Evolutionary conservation across 352 stramenopile genomes (phyloP).

Genomic region (Pythium phragmiticola): DNA sequence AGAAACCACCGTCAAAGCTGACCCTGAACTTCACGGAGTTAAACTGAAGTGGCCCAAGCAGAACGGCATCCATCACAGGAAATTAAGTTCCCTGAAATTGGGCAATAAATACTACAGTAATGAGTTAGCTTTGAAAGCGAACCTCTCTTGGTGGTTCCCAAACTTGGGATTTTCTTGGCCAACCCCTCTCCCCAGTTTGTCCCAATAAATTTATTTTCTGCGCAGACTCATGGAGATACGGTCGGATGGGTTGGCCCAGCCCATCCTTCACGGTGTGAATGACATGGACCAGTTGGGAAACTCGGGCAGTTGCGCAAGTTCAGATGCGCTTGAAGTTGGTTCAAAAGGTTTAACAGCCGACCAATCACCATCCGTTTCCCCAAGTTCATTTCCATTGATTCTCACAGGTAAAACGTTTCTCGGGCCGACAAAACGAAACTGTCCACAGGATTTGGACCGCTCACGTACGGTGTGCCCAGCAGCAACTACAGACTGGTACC

Average conservation of each 20-base stretch:
- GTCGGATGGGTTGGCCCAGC: not conserved
- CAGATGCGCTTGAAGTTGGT: slow-evolving; percentile 10
- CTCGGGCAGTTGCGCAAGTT: not conserved
- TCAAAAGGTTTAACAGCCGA: not conserved
- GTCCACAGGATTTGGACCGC: not conserved
- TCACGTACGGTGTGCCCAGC: not conserved
- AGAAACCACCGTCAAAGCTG: too few species aligned
- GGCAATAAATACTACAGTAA: too few species aligned
- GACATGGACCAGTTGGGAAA: not conserved
- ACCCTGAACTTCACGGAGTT: too few species aligned
- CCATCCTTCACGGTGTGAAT: not conserved
- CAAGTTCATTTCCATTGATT: not conserved
- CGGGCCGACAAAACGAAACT: not conserved
- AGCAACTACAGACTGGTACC: not conserved
- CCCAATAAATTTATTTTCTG: too few species aligned
- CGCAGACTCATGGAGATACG: too few species aligned
- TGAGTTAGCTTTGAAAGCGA: too few species aligned
- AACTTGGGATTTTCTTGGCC: not conserved
- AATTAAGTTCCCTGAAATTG: not conserved
- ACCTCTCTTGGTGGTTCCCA: too few species aligned
- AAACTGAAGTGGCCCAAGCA: not conserved
- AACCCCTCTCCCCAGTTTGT: not conserved
- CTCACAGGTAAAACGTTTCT: not conserved
- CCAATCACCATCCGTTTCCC: slow-evolving; percentile 10
- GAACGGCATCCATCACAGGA: not conserved